Percentiles rank a stretch among this genome's conserved stretches.
phyloP scores from a whole-genome alignment of 2,329 filamentous ascomycete genomes.

The Aschersonia sp. region DNA sequence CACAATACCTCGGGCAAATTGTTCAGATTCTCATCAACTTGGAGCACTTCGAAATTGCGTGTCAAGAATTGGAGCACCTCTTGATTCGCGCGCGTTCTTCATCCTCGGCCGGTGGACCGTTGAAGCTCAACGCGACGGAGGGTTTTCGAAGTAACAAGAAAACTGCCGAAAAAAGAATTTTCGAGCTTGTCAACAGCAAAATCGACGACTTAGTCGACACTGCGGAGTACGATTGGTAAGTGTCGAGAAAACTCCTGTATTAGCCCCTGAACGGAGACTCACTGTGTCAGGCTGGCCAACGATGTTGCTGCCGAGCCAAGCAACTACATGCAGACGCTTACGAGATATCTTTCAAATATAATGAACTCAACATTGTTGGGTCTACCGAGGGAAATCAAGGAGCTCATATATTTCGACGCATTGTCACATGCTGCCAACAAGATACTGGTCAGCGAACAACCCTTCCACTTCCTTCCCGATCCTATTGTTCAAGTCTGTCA shows the following conservation, averaged over 20 bases:
- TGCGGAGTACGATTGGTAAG: slow-evolving; percentile 84
- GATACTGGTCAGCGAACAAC: slow-evolving; percentile 44
- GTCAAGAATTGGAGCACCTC: slow-evolving; percentile 74
- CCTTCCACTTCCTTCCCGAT: not conserved
- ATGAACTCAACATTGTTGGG: slow-evolving; percentile 91
- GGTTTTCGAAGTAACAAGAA: slow-evolving; percentile 86
- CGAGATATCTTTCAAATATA: slow-evolving; percentile 83
- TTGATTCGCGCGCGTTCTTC: slow-evolving; percentile 76
- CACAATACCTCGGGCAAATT: slow-evolving; percentile 92
- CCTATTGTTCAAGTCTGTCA: not conserved
- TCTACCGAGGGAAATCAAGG: slow-evolving; percentile 89
- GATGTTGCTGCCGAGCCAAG: slow-evolving; percentile 58
- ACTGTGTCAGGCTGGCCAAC: slow-evolving; percentile 28
- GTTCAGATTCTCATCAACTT: slow-evolving; percentile 97
- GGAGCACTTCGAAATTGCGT: slow-evolving; percentile 91
- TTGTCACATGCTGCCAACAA: slow-evolving; percentile 79
- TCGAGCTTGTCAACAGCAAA: slow-evolving; percentile 96
- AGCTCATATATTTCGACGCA: slow-evolving; percentile 94
- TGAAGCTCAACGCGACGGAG: slow-evolving; percentile 69
- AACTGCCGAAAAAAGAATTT: slow-evolving; percentile 91
- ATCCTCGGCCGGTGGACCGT: slow-evolving; percentile 63
- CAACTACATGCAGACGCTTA: slow-evolving; percentile 91
- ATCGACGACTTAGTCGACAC: slow-evolving; percentile 96
- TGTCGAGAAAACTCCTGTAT: not conserved
- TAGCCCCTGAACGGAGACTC: not conserved